These are phyloP conservation scores for Calonectria ilicicola DNA, from an alignment of 2,329 filamentous ascomycete species.

Conservation along the genomic window DNA sequence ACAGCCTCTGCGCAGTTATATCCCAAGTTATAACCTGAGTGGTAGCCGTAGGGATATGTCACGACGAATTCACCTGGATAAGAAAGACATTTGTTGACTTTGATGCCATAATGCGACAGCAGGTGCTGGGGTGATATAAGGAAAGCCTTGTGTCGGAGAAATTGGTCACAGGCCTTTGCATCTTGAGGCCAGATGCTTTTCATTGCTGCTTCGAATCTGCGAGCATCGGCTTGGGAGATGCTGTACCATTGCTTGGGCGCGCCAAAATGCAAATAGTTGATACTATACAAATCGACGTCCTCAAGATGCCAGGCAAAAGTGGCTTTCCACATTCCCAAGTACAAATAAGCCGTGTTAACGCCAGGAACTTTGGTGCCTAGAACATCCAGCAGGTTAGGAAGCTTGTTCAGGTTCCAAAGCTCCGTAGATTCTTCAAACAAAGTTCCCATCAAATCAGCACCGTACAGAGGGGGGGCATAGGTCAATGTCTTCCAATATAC, in stretches of 20 bases:
- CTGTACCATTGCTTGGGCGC: constrained; percentile 99
- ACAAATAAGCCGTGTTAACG: constrained; percentile 97
- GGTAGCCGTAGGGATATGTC: constrained; percentile 98
- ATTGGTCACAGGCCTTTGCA: constrained; percentile 95
- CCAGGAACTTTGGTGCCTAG: constrained; percentile 95
- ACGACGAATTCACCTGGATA: constrained; percentile 98
- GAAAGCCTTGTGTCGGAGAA: constrained; percentile 97
- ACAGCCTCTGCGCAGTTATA: constrained; percentile 99
- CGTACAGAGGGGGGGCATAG: constrained; percentile 94
- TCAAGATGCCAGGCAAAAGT: constrained; percentile 99
- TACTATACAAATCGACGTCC: constrained; percentile 98
- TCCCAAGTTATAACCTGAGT: constrained; percentile 96
- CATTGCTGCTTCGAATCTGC: constrained; percentile 95
- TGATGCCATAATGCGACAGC: constrained; percentile 90
- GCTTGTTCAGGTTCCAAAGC: constrained; percentile 93
- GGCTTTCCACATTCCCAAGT: constrained; percentile 99
- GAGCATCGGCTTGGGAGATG: constrained; percentile 94
- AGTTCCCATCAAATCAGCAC: constrained; percentile 95
- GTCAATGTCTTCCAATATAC: constrained; percentile 98
- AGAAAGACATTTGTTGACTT: constrained; percentile 94
- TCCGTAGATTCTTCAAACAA: constrained; percentile 89
- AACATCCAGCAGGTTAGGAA: constrained; percentile 93
- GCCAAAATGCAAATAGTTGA: constrained; percentile 99
- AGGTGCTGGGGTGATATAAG: constrained; percentile 92
- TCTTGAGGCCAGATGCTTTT: constrained; percentile 94